Evolutionary conservation across 305 asterid species (phyloP), one percentile per base, ranked within the genome.

Genomic region (Coffea humblotiana): DNA sequence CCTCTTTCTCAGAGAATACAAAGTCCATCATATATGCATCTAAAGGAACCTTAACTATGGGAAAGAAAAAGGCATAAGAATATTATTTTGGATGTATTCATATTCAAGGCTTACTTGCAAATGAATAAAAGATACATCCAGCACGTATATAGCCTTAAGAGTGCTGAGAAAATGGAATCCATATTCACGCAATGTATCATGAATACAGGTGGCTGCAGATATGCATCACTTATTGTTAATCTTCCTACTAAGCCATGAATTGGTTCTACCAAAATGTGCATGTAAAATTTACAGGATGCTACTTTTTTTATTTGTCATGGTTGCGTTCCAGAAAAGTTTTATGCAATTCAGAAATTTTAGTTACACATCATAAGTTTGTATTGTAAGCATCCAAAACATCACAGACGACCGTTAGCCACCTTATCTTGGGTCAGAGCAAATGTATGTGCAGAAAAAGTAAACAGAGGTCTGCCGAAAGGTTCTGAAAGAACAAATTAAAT

Each of bases 1-100:
- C 91, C 87, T 94, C 92, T 74, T 85, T 91, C 90, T 94, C 99
- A 45, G 98, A 94, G 91, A 96, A 96, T 77, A 96, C 99, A 87
- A 96, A 96, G 84, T 96, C 99, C 91, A 96, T 89, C 94, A 89
- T 83, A 85, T 93, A 91, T 83, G 98, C 98, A 87, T 96, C 99
- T 89, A 93, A 75, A 35, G 98, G 99, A 87, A 96, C 95, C 88
- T 90, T 92, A 85, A 96, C 98, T 96, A 94, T 75, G 82, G 84
- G 82, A 82, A 54, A 72, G 75, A 47, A 73, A 75, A 85, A 74
- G 66, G 49, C 60, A 81, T 52, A 43, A 61, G 76, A 77, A 76
- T 75, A 70, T 32, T 47, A 74, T 64, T 32, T 70, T 67, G 23
- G 68, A 66, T 13, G 8, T 63, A 12, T 75, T 54, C 9, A 35